Conservation (phyloP, 177 flowering plant genomes). For the Tripterygium wilfordii region DNA sequence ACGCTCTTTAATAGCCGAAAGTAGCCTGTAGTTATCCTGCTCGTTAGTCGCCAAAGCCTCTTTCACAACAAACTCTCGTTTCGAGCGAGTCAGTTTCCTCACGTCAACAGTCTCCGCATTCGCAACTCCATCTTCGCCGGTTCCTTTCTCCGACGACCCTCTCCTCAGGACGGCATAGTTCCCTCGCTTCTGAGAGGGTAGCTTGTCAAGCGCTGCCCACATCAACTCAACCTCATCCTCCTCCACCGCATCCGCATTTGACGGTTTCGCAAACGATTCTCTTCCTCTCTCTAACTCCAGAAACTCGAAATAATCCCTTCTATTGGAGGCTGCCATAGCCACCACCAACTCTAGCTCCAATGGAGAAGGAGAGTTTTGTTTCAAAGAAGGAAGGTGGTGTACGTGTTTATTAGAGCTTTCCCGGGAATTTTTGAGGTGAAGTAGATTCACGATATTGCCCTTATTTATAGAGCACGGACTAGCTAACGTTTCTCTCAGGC, state of each 20-base stretch:
- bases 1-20: constrained; percentile 72
- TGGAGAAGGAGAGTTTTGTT: too few species aligned
- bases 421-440: too few species aligned
- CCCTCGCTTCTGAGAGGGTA: constrained; percentile 54
- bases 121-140: constrained; percentile 11
- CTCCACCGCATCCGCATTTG: constrained; percentile 54
- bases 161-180: constrained; percentile 47
- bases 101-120: constrained; percentile 56
- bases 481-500: too few species aligned
- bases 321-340: constrained; percentile 73
- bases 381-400: too few species aligned
- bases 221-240: constrained; percentile 67
- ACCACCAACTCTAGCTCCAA: too few species aligned
- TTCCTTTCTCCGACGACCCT: constrained; percentile 18
- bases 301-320: constrained; percentile 77
- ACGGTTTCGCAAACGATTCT: constrained; percentile 39
- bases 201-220: constrained; percentile 73
- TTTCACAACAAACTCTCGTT: constrained; percentile 54
- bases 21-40: constrained; percentile 70
- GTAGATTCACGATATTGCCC: too few species aligned
- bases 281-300: constrained; percentile 23
- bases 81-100: constrained; percentile 43
- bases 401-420: too few species aligned
- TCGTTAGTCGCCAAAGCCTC: constrained; percentile 74
- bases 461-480: too few species aligned